Evolutionary conservation across 2,329 filamentous ascomycete species (phyloP), one percentile per base, ranked within the genome.

Genomic region (Verticillium zaregamsianum): DNA sequence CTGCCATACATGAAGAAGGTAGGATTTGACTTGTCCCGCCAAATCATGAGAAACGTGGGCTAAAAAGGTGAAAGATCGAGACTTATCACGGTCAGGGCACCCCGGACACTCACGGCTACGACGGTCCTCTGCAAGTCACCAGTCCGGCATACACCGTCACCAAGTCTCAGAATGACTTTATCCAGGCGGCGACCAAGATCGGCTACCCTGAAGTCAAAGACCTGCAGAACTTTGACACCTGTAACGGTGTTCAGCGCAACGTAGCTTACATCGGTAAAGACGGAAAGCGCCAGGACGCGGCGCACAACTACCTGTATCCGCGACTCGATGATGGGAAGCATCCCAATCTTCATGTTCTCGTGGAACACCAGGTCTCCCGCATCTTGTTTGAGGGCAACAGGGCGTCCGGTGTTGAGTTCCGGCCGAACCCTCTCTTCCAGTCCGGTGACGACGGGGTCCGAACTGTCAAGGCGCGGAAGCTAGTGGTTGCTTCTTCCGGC

Each of bases 221-320:
- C 64, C 61, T 86, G 20, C 79, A 87, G 58, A 77, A 79, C 57
- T 73, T 88, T 0, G 77, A 82, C 0, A 63, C 74, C 58, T 68
- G 68, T 57, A 74, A 74, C 20, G 71, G 66, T 11, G 64, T 73
- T 62, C 62, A 72, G 70, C 73, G 79, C 65, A 79, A 79, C 76
- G 69, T 77, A 31, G 74, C 78, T n/a, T 86, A 82, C 63, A 76
- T 86, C 6, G 73, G 73, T 1, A 76, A 73, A 0, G 79, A 85
- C 2, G 85, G 85, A 17, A 75, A 76, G 52, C 80, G 86, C n/a
- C 84, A 86, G 67, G 86, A 88, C 65, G 74, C 84, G 1, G 85
- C 85, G 0, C 79, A 82, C 62, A 68, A 74, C 15, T 88, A 86
- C 62, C 66, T 87, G 9, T 83, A 86, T 64, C 81, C 82, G 0